Base-by-base conservation (phyloP, 2,329 filamentous ascomycete genomes). In the Magnaporthiopsis incrustans region DNA sequence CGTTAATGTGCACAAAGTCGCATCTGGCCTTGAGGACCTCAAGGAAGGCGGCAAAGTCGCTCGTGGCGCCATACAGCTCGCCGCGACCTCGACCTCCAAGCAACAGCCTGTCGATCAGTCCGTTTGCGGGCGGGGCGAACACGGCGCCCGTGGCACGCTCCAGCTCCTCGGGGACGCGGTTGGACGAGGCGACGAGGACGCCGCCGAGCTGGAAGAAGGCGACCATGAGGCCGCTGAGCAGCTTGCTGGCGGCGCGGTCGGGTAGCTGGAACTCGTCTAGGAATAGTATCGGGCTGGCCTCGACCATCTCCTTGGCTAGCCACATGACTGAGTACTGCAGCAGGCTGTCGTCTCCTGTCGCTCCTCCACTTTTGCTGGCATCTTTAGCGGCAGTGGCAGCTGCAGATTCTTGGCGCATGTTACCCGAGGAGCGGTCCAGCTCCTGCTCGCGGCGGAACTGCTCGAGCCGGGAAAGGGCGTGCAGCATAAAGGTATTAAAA, bases 401-500 rank as follows among this genome's bases (percentile, higher is more conserved):
- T 25, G n/a, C 26, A 18, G n/a, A 10, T 3, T 12, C 35, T 18
- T n/a, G 38, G 26, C 50, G 50, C 44, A 53, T 3, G 10, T 57
- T 1, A n/a, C 56, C 26, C 56, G 56, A 8, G 22, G 56, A 8
- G 22, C 18, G n/a, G 25, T 22, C n/a, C 35, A 61, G 35, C n/a
- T 57, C 27, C 53, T 64, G 64, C 60, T 60, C n/a, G 12, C 57
- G 26, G 11, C 90, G 80, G 59, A 90, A 81, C 15, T 81, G 77
- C 69, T 94, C 91, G 1, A 95, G 78, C 62, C 87, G 86, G 1
- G 89, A 88, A 60, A 93, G 81, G 0, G 85, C 87, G 68, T 93
- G 87, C 11, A 94, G 79, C 89, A 95, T 95, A 70, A 95, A 95
- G 0, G 89, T 92, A 72, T 91, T 92, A 76, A 92, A 95, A 72